Base-by-base conservation (phyloP, 768 basidiomycete genomes). In the Piloderma croceum region DNA sequence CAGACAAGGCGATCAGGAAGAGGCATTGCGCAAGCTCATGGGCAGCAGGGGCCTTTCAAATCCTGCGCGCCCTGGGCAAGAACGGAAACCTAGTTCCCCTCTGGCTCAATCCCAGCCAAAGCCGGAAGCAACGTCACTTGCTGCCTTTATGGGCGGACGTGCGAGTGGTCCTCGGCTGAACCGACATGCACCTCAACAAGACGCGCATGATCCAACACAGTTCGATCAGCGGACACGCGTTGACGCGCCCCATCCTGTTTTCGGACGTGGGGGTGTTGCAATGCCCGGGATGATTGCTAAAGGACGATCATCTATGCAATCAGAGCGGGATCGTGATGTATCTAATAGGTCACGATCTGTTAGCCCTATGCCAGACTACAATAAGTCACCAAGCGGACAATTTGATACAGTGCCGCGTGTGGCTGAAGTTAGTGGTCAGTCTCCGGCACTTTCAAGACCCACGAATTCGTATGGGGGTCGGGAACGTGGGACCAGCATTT, bases 61-160 rank as follows among this genome's bases (percentile, higher is more conserved):
- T 10, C 25, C 47, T 34, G 38, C 24, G 33, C 50, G 48, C 24
- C 41, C 52, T 24, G 40, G 48, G 38, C 31, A 42, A 3, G 55
- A 5, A 18, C 54, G 44, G 13, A 52, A 49, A 11, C 38, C 54
- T 31, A 55, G 55, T 50, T 31, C 12, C 11, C 29, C 7, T 20
- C 12, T 32, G 6, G 12, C 36, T 19, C 13, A 21, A 17, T 40
- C 35, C 42, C 17, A 34, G 46, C 54, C 19, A 49, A 70, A 62
- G 38, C 45, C 69, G 3, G 66, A 73, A 31, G 67, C 78, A 9
- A 78, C 83, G 7, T 90, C 88, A 3, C 71, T 90, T 20, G 87
- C 88, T 0, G 74, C 81, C 2, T 87, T 90, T 57, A 90, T 90
- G 49, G 88, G 88, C 25, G 86, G 88, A 6, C 75, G 70, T 20